Evolutionary conservation across 768 basidiomycete species (phyloP).

Genomic region (Rhizopogon rudus): DNA sequence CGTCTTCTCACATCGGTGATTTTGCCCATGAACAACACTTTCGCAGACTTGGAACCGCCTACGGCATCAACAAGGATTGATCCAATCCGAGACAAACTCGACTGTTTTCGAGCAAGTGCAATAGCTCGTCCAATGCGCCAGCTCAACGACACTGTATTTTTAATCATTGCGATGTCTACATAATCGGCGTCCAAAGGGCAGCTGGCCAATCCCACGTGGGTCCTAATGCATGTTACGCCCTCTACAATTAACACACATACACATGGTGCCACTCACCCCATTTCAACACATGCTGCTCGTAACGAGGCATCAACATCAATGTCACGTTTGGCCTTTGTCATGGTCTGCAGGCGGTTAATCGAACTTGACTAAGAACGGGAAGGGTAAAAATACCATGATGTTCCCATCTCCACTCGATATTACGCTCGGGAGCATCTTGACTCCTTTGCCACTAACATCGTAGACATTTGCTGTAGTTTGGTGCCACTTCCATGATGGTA

Average conservation of each 20-base stretch:
- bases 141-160: constrained; percentile 51
- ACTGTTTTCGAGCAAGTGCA: constrained; percentile 43
- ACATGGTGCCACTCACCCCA: constrained; percentile 32
- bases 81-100: constrained; percentile 34
- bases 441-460: constrained; percentile 20
- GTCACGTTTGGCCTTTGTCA: constrained; percentile 41
- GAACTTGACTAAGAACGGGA: neutral
- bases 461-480: constrained; percentile 28
- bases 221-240: constrained; percentile 14
- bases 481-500: constrained; percentile 16
- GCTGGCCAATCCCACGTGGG: constrained; percentile 39
- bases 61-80: constrained; percentile 31
- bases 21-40: constrained; percentile 53
- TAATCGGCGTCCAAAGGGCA: constrained; percentile 35
- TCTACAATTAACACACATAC: neutral
- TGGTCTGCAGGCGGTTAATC: constrained; percentile 21
- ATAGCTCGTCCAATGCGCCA: constrained; percentile 63
- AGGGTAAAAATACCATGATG: constrained; percentile 19
- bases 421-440: constrained; percentile 26
- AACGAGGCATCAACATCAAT: constrained; percentile 39
- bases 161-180: constrained; percentile 36
- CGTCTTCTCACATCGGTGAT: constrained; percentile 45
- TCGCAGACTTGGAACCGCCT: constrained; percentile 30
- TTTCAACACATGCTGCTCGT: constrained; percentile 44
- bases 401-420: constrained; percentile 36